Conservation (phyloP, 176 grass and related monocot species). For the Lolium rigidum region DNA sequence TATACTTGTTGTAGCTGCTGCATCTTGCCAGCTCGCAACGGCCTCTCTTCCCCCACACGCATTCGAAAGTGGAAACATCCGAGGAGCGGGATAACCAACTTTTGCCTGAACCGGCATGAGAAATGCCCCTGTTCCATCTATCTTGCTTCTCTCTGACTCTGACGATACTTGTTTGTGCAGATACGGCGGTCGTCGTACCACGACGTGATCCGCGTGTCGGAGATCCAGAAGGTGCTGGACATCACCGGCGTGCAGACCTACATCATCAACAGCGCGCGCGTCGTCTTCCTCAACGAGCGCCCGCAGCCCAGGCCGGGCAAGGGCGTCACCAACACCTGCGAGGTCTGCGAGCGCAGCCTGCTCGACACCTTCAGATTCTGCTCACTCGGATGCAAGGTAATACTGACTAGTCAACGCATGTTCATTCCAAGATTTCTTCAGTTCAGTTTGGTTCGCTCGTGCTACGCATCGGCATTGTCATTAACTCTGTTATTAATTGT, state of each 20-base stretch:
- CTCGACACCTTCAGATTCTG: constrained; percentile 98
- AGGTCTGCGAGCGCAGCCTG: constrained; percentile 93
- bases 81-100: constrained; percentile 28
- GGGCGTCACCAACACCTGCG: constrained; percentile 97
- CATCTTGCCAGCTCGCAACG: constrained; percentile 15
- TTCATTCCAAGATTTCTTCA: background rate
- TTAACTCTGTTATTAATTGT: background rate
- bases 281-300: constrained; percentile 96
- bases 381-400: constrained; percentile 97
- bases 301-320: constrained; percentile 92
- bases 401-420: background rate
- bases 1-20: background rate
- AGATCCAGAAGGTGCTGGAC: constrained; percentile 98
- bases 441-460: background rate
- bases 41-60: constrained; percentile 44
- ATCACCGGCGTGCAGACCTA: constrained; percentile 97
- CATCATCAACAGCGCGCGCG: constrained; percentile 98
- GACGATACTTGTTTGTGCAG: constrained; percentile 39
- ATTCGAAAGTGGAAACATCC: constrained; percentile 14
- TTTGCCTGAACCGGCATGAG: constrained; percentile 8
- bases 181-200: constrained; percentile 96
- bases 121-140: constrained; percentile 44
- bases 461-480: background rate
- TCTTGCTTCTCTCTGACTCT: constrained; percentile 29
- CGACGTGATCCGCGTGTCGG: constrained; percentile 96